A percentile compares a stretch with the other conserved stretches of the same genome.
These are phyloP conservation scores for Gracilariopsis chorda DNA, from an alignment of 23 red algal genomes.

Conservation along the genomic window DNA sequence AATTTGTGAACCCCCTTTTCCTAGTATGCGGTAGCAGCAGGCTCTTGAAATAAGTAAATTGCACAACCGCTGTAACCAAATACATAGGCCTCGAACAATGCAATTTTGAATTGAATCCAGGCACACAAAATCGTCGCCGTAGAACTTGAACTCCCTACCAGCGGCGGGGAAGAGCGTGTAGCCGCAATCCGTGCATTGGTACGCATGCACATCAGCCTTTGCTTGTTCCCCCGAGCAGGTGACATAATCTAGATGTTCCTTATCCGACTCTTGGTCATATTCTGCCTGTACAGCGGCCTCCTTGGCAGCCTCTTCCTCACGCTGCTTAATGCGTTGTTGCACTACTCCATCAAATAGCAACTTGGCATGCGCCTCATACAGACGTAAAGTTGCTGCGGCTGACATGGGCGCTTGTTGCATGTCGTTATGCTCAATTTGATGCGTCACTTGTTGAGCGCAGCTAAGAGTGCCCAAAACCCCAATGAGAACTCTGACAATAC, in stretches of 20 bases:
- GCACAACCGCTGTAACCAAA: too few relatives aligned
- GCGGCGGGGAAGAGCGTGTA: slow-evolving; percentile 92
- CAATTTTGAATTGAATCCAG: too few relatives aligned
- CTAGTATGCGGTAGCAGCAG: too few relatives aligned
- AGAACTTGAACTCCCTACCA: slow-evolving; percentile 85
- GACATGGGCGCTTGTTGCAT: slow-evolving; percentile 28
- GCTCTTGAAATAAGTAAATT: too few relatives aligned
- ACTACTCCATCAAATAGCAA: slow-evolving; percentile 43
- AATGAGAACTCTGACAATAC: too few relatives aligned
- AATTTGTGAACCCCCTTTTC: too few relatives aligned
- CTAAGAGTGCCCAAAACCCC: too few relatives aligned
- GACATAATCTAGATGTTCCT: slow-evolving; percentile 57
- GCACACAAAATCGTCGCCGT: slow-evolving; percentile 89
- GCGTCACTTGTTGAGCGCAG: too few relatives aligned
- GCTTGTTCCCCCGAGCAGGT: slow-evolving; percentile 58
- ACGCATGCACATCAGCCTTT: slow-evolving; percentile 70
- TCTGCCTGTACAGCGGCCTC: slow-evolving; percentile 56
- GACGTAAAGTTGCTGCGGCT: slow-evolving; percentile 38
- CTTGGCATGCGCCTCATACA: slow-evolving; percentile 44
- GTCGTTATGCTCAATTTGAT: slow-evolving; percentile 48
- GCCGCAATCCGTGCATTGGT: slow-evolving; percentile 88
- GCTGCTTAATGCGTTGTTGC: neutral
- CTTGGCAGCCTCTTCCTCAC: slow-evolving; percentile 32
- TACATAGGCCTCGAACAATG: too few relatives aligned
- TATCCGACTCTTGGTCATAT: slow-evolving; percentile 25